phyloP scores from a whole-genome alignment of 2,329 filamentous ascomycete species.

The Nemania serpens region DNA sequence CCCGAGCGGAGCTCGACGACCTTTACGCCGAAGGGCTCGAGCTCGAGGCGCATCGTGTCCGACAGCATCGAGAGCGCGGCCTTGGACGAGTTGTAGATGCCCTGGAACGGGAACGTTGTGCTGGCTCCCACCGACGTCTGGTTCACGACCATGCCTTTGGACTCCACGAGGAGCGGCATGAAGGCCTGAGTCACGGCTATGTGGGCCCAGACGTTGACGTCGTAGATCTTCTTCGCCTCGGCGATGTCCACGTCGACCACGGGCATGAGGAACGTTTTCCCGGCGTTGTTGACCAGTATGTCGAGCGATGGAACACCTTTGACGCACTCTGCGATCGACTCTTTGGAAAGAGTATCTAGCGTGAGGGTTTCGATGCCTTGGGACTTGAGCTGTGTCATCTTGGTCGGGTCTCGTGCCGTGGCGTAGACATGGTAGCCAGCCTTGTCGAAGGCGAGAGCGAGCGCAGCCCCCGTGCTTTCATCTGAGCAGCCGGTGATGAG shows the following conservation, averaged over 20 bases:
- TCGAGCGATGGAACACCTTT: neutral
- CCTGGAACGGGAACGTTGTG: conserved; percentile 40
- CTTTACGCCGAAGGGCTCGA: conserved; percentile 51
- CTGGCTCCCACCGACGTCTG: conserved; percentile 42
- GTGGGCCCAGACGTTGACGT: conserved; percentile 43
- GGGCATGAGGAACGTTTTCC: conserved; percentile 31
- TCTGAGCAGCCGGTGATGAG: conserved; percentile 41
- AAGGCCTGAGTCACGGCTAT: conserved; percentile 45
- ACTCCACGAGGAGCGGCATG: conserved; percentile 35
- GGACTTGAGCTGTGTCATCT: conserved; percentile 34
- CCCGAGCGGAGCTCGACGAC: conserved; percentile 48
- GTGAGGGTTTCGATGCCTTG: conserved; percentile 10
- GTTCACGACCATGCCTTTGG: conserved; percentile 45
- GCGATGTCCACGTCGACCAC: conserved; percentile 39
- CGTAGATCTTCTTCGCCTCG: conserved; percentile 41
- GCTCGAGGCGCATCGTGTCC: conserved; percentile 50
- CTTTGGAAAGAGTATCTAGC: neutral
- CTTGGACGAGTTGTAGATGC: conserved; percentile 45
- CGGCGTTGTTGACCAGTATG: conserved; percentile 7
- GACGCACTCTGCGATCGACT: conserved; percentile 4
- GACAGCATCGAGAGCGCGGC: conserved; percentile 51
- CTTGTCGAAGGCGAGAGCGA: conserved; percentile 45
- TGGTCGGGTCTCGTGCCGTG: conserved; percentile 45
- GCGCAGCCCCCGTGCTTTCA: conserved; percentile 47
- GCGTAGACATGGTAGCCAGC: conserved; percentile 48